These are phyloP conservation scores for Verticillium isaacii DNA, from an alignment of 2,329 filamentous ascomycete genomes.

Conservation along the genomic window DNA sequence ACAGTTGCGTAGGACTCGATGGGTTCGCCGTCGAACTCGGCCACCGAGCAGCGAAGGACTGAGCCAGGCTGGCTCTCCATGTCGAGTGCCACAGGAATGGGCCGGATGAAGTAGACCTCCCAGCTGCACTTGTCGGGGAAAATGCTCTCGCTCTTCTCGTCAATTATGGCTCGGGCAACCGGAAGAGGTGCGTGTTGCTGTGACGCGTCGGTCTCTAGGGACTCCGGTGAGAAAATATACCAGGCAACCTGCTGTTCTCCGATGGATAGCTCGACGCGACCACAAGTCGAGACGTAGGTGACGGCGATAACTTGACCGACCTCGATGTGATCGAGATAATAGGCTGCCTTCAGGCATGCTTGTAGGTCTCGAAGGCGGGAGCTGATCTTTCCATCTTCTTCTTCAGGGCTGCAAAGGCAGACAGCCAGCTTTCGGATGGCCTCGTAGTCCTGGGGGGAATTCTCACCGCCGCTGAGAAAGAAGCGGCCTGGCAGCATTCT, in stretches of 20 bases:
- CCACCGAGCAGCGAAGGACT: not conserved
- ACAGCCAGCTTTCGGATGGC: not conserved
- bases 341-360: not conserved
- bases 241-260: constrained; percentile 6
- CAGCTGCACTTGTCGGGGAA: not conserved
- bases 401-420: not conserved
- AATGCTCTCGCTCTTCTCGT: not conserved
- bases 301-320: constrained; percentile 5
- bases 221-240: constrained; percentile 6
- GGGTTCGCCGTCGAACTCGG: not conserved
- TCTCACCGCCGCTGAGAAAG: not conserved
- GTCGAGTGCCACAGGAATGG: not conserved
- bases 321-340: not conserved
- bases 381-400: not conserved
- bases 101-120: not conserved
- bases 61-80: not conserved
- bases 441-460: not conserved
- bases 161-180: not conserved
- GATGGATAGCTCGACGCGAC: constrained; percentile 8
- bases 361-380: not conserved
- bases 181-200: not conserved
- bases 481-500: not conserved
- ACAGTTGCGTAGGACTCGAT: not conserved
- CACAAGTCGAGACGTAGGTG: constrained; percentile 7
- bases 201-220: not conserved